Evolutionary conservation across 2,329 filamentous ascomycete species (phyloP), one percentile per base, ranked within the genome.

Genomic region (Tolypocladium inflatum): DNA sequence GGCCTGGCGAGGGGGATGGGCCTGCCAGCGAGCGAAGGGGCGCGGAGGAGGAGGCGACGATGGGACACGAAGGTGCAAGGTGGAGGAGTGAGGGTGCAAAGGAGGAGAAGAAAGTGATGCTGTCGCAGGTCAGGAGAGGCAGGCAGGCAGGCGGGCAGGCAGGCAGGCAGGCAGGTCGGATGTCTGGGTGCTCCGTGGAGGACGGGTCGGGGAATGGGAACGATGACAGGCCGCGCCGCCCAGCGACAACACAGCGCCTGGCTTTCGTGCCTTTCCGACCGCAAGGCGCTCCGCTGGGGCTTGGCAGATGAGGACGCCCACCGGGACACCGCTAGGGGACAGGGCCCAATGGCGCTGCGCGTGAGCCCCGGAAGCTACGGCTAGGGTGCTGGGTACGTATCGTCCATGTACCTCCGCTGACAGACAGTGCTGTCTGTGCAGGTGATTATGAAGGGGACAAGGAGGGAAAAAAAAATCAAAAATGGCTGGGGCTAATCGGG

Each of bases 141-240:
- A 59, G 63, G 57, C 63, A 60, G 57, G 61, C 61, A 62, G 62
- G 60, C 61, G n/a, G 57, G 61, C 61, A 62, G 62, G 60, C 61
- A n/a, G n/a, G n/a, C n/a, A n/a, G n/a, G n/a, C n/a, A n/a, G n/a
- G n/a, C n/a, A n/a, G 60, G 64, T 17, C 23, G 26, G 42, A 26
- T 33, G 43, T 48, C 43, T 48, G 8, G 37, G n/a, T 30, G n/a
- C 13, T 26, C 52, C 19, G 35, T 23, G 53, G 38, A 19, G 63
- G 63, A 60, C 55, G 61, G 62, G 56, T 42, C 17, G 56, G 55
- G 53, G 43, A 58, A 55, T 53, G 57, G 57, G 51, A 58, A 30
- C 41, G 52, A 54, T 54, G 52, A 38, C 52, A 41, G 37, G 37
- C 52, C 37, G 35, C 52, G 13, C 21, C 23, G 37, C 35, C 37